Evolutionary conservation across 1,284 basidiomycete genomes (phyloP), one percentile per base, ranked within the genome.

Genomic region (Butyriboletus regius): DNA sequence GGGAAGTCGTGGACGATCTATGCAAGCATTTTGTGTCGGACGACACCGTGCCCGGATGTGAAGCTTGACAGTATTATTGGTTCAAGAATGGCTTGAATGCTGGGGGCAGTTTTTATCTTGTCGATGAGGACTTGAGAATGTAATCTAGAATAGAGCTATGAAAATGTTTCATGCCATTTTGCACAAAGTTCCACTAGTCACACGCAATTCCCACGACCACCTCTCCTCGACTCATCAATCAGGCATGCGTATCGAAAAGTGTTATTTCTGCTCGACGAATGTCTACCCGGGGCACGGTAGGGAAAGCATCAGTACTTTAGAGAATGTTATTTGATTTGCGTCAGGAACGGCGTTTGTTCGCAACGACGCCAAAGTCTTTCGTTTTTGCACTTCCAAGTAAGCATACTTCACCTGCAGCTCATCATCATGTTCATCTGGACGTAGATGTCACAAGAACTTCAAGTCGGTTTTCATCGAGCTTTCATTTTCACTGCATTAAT

Each of bases 381-480:
- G 93, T 46, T 97, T 98, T 72, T 98, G 94, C 70, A 89, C 91
- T 14, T 93, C 91, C 66, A 97, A 97, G 88, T 98, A 62, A 64
- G 84, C 67, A 13, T 45, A 28, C 33, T 14, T 6, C 20, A 46
- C 42, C 14, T 49, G 38, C 17, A 46, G 48, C 54, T 33, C 45
- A 24, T 35, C 53, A 24, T 37, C 15, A 31, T 48, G 7, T 34
- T 61, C 35, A 63, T 43, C 33, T 39, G 35, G 22, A 12, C 20
- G 3, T 36, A 92, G 89, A 77, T 92, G 92, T 68, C 90, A 95
- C 70, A 97, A 97, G 73, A 97, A 96, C 73, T 97, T 97, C 82
- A 97, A 97, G 89, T 91, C 60, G 59, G 76, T 43, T 10, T 40
- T 45, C 3, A 14, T 31, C 13, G 2, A 7, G 3, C 5, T 15